These are phyloP conservation scores for Inosperma sp. DNA, from an alignment of 768 basidiomycete species.

Conservation along the genomic window DNA sequence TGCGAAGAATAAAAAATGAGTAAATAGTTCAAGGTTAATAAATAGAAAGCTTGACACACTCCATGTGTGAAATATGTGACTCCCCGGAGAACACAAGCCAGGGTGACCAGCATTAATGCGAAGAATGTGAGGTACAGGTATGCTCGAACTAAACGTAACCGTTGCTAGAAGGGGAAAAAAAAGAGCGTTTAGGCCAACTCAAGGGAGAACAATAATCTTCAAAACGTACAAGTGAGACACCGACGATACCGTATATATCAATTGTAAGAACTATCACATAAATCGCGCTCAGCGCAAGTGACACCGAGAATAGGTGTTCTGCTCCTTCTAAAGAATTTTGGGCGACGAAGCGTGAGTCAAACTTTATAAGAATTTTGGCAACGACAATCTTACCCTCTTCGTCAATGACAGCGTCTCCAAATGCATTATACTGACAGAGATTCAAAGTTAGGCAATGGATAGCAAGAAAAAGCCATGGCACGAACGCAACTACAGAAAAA, in stretches of 20 bases:
- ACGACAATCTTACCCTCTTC: constrained; percentile 18
- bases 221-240: constrained; percentile 25
- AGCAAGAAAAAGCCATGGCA: not conserved
- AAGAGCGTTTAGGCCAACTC: not conserved
- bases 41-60: constrained; percentile 23
- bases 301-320: constrained; percentile 30
- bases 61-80: constrained; percentile 37
- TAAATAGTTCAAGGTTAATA: not conserved
- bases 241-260: constrained; percentile 31
- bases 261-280: constrained; percentile 30
- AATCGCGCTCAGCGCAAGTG: constrained; percentile 37
- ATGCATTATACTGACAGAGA: constrained; percentile 29
- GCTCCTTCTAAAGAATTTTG: constrained; percentile 18
- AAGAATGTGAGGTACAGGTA: constrained; percentile 32
- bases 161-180: constrained; percentile 20
- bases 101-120: constrained; percentile 33
- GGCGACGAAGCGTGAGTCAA: not conserved
- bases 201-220: no score
- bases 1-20: constrained; percentile 10
- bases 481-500: constrained; percentile 24
- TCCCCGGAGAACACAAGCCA: constrained; percentile 33
- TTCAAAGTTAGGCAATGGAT: not conserved
- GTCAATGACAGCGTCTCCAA: constrained; percentile 35
- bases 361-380: not conserved
- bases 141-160: constrained; percentile 24